phyloP scores from a whole-genome alignment of 208 protist genomes.

The Crithidia bombi region DNA sequence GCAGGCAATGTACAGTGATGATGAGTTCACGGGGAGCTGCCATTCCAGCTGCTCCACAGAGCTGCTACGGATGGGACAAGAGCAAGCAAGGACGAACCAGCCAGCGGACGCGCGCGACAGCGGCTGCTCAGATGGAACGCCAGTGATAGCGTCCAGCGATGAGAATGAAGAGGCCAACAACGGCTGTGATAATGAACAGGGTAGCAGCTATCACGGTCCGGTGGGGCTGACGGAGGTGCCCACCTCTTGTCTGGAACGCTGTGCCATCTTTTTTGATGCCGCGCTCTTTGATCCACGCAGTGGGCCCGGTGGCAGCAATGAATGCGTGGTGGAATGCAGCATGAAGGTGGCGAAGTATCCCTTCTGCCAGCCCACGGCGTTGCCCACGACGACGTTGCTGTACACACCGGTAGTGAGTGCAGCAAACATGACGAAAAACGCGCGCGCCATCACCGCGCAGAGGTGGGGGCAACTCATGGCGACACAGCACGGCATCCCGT shows the following conservation, averaged over 20 bases:
- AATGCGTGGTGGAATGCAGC: constrained; percentile 32
- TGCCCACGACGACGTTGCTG: constrained; percentile 15
- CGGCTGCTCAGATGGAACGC: neutral
- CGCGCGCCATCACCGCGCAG: constrained; percentile 9
- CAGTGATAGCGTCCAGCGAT: neutral
- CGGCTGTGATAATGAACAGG: neutral
- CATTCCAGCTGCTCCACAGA: neutral
- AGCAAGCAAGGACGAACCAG: neutral
- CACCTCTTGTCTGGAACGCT: constrained; percentile 35
- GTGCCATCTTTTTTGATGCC: constrained; percentile 41
- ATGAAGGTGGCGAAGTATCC: constrained; percentile 31
- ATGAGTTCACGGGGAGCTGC: constrained; percentile 17
- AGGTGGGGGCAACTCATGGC: constrained; percentile 8
- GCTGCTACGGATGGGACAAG: neutral
- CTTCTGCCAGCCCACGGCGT: constrained; percentile 15
- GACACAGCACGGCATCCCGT: constrained; percentile 21
- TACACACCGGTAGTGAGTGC: constrained; percentile 15
- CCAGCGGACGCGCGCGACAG: neutral
- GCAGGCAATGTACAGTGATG: constrained; percentile 18
- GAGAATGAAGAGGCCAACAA: neutral
- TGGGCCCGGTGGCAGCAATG: neutral
- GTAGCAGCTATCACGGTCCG: neutral
- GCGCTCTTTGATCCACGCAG: constrained; percentile 19
- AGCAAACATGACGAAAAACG: constrained; percentile 11
- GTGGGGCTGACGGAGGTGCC: constrained; percentile 21